Evolutionary conservation across 2,329 filamentous ascomycete species (phyloP), one percentile per base, ranked within the genome.

Genomic region (Penicillium expansum): DNA sequence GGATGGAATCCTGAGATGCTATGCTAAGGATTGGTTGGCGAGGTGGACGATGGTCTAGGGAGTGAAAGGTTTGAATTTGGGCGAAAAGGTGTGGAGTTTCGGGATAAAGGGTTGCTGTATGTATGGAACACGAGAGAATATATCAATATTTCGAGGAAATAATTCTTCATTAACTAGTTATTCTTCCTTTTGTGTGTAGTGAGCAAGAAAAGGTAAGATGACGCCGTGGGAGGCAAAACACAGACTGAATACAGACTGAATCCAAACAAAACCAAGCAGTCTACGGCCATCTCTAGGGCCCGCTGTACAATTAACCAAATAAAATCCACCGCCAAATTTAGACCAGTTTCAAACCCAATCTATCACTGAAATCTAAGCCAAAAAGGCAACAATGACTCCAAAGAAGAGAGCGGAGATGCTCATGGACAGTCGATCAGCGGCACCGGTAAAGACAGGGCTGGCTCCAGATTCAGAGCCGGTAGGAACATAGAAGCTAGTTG

Each of bases 1-100:
- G n/a, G 69, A 71, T 58, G 70, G 70, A 1, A 71, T 73, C 35
- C 20, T 73, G 33, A 58, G 45, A 24, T 63, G 64, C 20, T 73
- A 72, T 59, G 65, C 65, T 11, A 56, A 62, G 20, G 68, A 70
- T 44, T 73, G 70, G 70, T 44, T 68, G 55, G 56, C 30, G 24
- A 57, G 69, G 11, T 73, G 70, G 69, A 64, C 56, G 32, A 47
- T n/a, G n/a, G 24, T 13, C 5, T 30, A 41, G 9, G 3, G 14
- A 9, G 24, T 5, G n/a, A 13, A 37, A 3, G 50, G n/a, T 38
- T 30, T 49, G 5, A 32, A 41, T 33, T 32, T 11, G 24, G 10
- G 18, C 5, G 3, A 13, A 7, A n/a, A 13, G 5, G 13, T 3
- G n/a, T 24, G 16, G n/a, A 32, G 24, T 14, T 13, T n/a, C n/a